Evolutionary conservation across 345 rosid species (phyloP).

Genomic region (Bretschneidera sinensis): DNA sequence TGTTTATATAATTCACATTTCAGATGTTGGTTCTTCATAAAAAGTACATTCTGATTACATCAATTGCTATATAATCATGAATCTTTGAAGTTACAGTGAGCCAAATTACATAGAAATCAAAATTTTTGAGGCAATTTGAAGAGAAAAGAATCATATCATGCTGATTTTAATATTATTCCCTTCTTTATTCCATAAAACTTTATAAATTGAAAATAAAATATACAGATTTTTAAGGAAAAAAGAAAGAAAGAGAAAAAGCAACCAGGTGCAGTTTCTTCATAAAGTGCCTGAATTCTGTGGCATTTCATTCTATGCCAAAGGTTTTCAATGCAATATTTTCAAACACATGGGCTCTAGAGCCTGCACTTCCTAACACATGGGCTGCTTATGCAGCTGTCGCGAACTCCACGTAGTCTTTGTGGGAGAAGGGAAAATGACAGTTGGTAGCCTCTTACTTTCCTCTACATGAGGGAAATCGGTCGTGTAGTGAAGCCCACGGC

Average conservation of each 20-base stretch:
- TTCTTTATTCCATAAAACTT: too few relatives aligned
- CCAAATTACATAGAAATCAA: too few relatives aligned
- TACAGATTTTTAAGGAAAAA: neutral
- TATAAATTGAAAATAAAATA: too few relatives aligned
- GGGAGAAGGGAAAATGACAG: slow-evolving; percentile 71
- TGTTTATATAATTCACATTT: too few relatives aligned
- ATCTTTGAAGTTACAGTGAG: neutral
- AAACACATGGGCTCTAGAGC: slow-evolving; percentile 3
- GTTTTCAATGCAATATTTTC: slow-evolving; percentile 6
- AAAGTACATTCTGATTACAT: neutral
- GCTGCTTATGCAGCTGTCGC: slow-evolving; percentile 54
- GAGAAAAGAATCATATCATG: neutral
- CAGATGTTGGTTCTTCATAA: too few relatives aligned
- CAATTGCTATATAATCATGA: neutral
- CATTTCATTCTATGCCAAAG: slow-evolving; percentile 10
- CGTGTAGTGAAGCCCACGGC: slow-evolving; percentile 94
- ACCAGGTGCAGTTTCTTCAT: neutral
- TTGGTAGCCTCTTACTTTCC: slow-evolving; percentile 87
- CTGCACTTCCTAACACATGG: slow-evolving; percentile 17
- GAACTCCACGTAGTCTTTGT: slow-evolving; percentile 74
- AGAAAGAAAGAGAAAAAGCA: neutral
- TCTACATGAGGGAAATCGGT: slow-evolving; percentile 76
- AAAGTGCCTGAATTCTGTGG: neutral
- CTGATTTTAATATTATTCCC: too few relatives aligned
- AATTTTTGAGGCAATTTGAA: neutral